These are phyloP conservation scores for Pythium rishiriense DNA, from an alignment of 352 stramenopile genomes.

Conservation along the genomic window DNA sequence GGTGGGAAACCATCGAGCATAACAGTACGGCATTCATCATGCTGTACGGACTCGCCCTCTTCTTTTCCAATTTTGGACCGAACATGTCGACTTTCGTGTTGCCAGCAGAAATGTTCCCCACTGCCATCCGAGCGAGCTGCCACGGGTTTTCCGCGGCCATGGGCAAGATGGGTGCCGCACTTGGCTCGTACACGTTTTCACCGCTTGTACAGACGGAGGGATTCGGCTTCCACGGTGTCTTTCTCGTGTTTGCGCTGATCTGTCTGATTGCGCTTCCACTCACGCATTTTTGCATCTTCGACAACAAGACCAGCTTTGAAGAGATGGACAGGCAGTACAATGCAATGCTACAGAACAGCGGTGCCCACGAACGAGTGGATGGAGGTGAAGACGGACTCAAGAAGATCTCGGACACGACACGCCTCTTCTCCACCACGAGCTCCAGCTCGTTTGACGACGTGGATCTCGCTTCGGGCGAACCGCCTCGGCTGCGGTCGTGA, in stretches of 20 bases:
- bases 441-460: conserved; percentile 18
- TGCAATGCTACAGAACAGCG: conserved; percentile 11
- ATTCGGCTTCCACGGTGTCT: conserved; percentile 30
- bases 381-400: conserved; percentile 17
- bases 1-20: conserved; percentile 36
- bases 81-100: conserved; percentile 75
- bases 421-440: conserved; percentile 12
- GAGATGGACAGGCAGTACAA: conserved; percentile 33
- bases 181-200: conserved; percentile 67
- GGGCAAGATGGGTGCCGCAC: conserved; percentile 86
- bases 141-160: conserved; percentile 86
- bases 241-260: conserved; percentile 28
- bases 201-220: conserved; percentile 63
- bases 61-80: conserved; percentile 34
- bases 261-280: conserved; percentile 28
- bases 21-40: conserved; percentile 38
- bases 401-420: conserved; percentile 11
- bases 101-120: conserved; percentile 86
- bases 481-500: not conserved
- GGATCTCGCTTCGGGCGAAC: not conserved
- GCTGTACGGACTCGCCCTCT: conserved; percentile 55
- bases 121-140: conserved; percentile 82
- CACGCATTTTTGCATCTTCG: conserved; percentile 34
- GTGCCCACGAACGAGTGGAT: not conserved
- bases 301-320: conserved; percentile 26